A percentile compares a stretch with the other conserved stretches of the same genome.
phyloP scores from a whole-genome alignment of 805 yeast species.

The Cyberlindnera japonica region DNA sequence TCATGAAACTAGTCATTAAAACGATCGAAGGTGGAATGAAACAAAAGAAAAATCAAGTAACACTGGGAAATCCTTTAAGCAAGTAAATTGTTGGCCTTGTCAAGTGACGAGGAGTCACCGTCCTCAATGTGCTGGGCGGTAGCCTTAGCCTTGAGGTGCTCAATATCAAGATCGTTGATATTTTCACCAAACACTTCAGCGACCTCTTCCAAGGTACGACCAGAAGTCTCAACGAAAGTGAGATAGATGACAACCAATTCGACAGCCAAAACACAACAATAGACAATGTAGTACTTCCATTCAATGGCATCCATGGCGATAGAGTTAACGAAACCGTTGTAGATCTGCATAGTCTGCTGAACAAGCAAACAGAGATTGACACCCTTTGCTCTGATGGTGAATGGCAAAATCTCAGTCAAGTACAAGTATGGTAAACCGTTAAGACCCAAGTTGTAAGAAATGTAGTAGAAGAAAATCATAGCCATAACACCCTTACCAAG shows the following conservation, averaged over 20 bases:
- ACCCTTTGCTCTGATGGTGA: conserved; percentile 32
- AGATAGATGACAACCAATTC: conserved; percentile 30
- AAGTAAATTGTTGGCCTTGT: conserved; percentile 15
- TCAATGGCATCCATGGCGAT: conserved; percentile 35
- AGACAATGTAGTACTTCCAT: conserved; percentile 37
- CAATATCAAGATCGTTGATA: conserved; percentile 16
- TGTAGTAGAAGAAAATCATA: conserved; percentile 46
- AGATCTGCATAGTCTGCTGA: conserved; percentile 28
- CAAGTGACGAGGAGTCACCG: conserved; percentile 12
- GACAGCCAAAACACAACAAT: conserved; percentile 30
- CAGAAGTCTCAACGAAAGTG: conserved; percentile 37
- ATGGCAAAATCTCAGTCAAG: conserved; percentile 40
- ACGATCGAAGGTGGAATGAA: no score
- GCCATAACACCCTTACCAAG: conserved; percentile 46
- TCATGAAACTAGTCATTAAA: no score
- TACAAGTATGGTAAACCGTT: conserved; percentile 46
- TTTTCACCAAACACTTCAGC: conserved; percentile 33
- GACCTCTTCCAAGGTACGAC: conserved; percentile 37
- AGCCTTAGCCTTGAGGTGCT: conserved; percentile 18
- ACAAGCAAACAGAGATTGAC: conserved; percentile 22
- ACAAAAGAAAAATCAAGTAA: conserved; percentile 4
- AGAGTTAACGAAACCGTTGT: conserved; percentile 35
- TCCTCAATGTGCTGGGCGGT: conserved; percentile 18
- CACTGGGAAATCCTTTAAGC: not conserved
- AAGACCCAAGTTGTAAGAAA: conserved; percentile 39